Conservation (phyloP, 805 yeast species). For the Teunomyces kruisii region DNA sequence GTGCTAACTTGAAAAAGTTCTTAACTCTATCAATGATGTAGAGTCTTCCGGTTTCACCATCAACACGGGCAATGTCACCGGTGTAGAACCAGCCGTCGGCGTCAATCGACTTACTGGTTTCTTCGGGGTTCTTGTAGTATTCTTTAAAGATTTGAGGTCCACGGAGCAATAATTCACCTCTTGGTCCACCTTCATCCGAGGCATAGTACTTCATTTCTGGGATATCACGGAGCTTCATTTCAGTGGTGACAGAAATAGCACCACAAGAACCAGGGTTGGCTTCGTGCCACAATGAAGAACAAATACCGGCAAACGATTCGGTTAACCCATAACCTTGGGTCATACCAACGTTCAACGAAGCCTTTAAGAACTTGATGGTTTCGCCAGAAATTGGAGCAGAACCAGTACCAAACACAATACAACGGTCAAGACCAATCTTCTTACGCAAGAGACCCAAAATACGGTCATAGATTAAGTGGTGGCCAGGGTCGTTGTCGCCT, state of each 20-base stretch:
- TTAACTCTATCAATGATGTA: constrained; percentile 72
- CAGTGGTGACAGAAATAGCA: constrained; percentile 52
- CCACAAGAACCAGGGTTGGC: constrained; percentile 59
- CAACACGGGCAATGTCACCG: constrained; percentile 60
- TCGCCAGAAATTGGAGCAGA: constrained; percentile 71
- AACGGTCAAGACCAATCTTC: constrained; percentile 36
- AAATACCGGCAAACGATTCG: constrained; percentile 60
- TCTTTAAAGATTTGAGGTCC: constrained; percentile 62
- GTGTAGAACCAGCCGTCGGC: constrained; percentile 60
- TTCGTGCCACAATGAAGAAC: constrained; percentile 43
- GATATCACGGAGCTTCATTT: constrained; percentile 56
- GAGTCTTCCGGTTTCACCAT: constrained; percentile 51
- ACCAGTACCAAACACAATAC: constrained; percentile 37
- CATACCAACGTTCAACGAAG: constrained; percentile 57
- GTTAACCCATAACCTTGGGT: constrained; percentile 76
- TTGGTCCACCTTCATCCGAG: constrained; percentile 35
- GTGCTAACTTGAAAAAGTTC: constrained; percentile 66
- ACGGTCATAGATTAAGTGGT: constrained; percentile 31
- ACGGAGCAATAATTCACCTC: constrained; percentile 63
- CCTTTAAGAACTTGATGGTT: constrained; percentile 60
- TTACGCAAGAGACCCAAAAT: constrained; percentile 28
- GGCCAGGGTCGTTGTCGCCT: constrained; percentile 23
- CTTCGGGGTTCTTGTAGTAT: constrained; percentile 57
- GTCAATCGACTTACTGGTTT: constrained; percentile 53
- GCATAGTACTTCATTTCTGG: constrained; percentile 58